Evolutionary conservation across 2,329 filamentous ascomycete species (phyloP), one percentile per base, ranked within the genome.

Genomic region (Chrysoporthe puriensis): DNA sequence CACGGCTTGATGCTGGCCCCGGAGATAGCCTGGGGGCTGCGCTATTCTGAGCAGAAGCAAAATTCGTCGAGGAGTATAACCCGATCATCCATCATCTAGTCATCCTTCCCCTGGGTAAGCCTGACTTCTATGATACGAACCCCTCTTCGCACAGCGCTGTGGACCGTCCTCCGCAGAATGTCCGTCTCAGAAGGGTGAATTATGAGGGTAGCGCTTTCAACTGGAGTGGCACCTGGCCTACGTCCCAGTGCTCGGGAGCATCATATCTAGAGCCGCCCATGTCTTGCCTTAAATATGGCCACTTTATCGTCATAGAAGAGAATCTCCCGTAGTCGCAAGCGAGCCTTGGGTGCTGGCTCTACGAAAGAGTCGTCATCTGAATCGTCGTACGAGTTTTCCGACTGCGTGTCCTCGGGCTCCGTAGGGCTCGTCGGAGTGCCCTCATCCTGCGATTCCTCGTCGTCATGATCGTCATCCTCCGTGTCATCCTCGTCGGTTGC

Each of bases 271-370:
- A 84, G 73, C 73, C 76, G 77, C 21, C 86, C 88, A 78, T 92
- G 89, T 69, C 92, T 85, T 43, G 91, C 90, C 77, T 90, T 91
- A 80, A 95, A 95, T 67, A 95, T 90, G 40, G 90, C 88, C 64
- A 93, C 88, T 78, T 93, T 92, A 76, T 95, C 92, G 76, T 95
- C 92, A 74, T 93, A 94, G 77, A 93, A 95, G 70, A 94, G 78
- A 71, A 96, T 95, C 81, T 95, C 91, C 70, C 91, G 83, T 71
- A 95, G 80, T 65, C 88, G 84, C 69, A 94, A 83, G 73, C 84
- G 80, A 42, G 78, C 74, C 63, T 76, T 79, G 50, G 80, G 77
- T 18, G 73, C 72, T 6, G 81, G 80, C 26, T 84, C 84, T 46
- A 84, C 82, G 60, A 83, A 82, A 4, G 83, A 84, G 70, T 87